Evolutionary conservation across 345 rosid genomes (phyloP), one percentile per base, ranked within the genome.

Genomic region (Acer negundo): DNA sequence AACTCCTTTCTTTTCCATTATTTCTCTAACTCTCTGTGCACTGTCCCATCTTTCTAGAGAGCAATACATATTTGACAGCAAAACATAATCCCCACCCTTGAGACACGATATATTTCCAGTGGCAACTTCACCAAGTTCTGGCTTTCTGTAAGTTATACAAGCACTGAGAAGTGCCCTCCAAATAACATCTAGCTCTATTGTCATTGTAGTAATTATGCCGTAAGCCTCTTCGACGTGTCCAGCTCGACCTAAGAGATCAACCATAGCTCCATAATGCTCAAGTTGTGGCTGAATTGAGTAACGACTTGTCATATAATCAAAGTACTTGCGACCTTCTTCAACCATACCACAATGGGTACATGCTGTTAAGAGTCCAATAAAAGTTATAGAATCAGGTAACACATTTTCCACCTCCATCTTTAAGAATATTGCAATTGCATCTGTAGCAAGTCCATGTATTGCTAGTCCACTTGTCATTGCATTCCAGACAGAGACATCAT

Each of bases 131-230:
- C 88, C 97, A 1, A 93, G 69, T 64, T 85, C 83, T 0, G 84
- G 85, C 47, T 77, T 86, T 86, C 68, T 85, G 76, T 81, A 62
- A 72, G 83, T 86, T 83, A 90, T 89, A 26, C 92, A 88, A 77
- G 95, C 92, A 72, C 96, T 91, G 77, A 95, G 97, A 77, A 93
- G 88, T 24, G 90, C 81, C 85, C 98, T 89, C 98, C 98, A 95
- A 66, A 90, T 87, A 75, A 91, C 77, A 81, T 95, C 98, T 0
- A 97, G 93, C 75, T 90, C 85, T 62, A 88, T 81, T 0, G 90
- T 91, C 97, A 93, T 93, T 38, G 82, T 82, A 73, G 73, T 76
- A 74, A 91, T 87, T 82, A 89, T 67, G 23, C 84, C 88, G 79
- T 85, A 87, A 13, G 94, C 97, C 79, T 91, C 95, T 69, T 88